Base-by-base conservation (phyloP, 73 alveolate genomes). In the Effrenium voratum region DNA sequence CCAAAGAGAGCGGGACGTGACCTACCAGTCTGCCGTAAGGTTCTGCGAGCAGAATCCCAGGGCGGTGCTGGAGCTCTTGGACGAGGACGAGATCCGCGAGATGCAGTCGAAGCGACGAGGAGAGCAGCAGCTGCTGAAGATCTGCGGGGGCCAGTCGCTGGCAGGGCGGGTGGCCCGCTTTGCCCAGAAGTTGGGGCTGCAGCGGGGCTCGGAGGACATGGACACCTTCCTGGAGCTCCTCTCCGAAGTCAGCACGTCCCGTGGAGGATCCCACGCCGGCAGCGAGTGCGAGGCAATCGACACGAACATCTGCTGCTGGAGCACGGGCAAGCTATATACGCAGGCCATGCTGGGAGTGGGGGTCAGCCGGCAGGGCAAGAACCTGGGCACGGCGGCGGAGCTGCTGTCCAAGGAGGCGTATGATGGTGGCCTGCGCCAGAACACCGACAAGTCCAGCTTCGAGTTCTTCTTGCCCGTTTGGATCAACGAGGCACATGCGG, bases 401-500 rank as follows among this genome's bases (percentile, higher is more conserved):
- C 98, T 91, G 36, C 44, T 91, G 32, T 91, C 98, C 5, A 66
- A 68, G 63, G 98, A 70, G 75, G 98, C 98, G n/a, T 91, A 45
- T 43, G 98, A 68, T 36, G 98, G 98, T 1, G 98, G 98, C 45
- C 55, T 91, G 57, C 87, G 98, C 13, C 86, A 91, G 77, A 47
- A 47, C 98, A 66, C 98, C 36, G 84, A 91, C 98, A 91, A 91
- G 98, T 52, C 86, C 0, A 26, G 90, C 77, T 91, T 91, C 44
- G 88, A 91, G 88, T 66, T 47, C 90, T 91, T 91, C 88, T 34
- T 91, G 88, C 98, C 98, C 12, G 98, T 70, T 40, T 91, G 98
- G 98, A 91, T 91, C 98, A 91, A 91, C 88, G n/a, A 72, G 73
- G 76, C 73, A 30, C 98, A 91, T 46, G 98, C 98, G 24, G 98